phyloP scores from a whole-genome alignment of 176 grass and related monocot species.

The Otatea glauca region DNA sequence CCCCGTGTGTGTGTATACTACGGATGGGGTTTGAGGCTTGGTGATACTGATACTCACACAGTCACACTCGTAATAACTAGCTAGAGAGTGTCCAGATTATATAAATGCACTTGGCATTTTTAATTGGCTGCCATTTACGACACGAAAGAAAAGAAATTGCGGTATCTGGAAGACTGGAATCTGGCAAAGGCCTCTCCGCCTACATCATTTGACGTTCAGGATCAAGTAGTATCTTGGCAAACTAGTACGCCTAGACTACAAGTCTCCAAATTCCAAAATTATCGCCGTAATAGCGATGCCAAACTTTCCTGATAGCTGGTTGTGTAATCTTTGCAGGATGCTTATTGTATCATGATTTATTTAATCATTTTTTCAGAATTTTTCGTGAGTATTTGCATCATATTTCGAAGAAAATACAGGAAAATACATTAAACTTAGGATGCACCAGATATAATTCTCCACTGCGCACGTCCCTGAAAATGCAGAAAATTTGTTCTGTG shows the following conservation, averaged over 20 bases:
- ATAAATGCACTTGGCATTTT: not conserved
- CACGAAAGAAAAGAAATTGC: not conserved
- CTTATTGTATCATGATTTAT: no score
- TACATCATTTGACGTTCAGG: not conserved
- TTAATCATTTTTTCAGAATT: no score
- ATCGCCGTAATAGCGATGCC: not conserved
- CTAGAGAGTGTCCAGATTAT: not conserved
- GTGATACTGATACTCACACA: not conserved
- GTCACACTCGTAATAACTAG: not conserved
- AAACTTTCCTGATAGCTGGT: not conserved
- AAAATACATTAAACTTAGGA: no score
- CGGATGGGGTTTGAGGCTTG: not conserved
- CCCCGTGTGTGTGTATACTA: not conserved
- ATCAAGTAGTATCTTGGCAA: not conserved
- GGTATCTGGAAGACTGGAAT: not conserved
- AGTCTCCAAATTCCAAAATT: not conserved
- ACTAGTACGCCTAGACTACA: no score
- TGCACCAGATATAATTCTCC: no score
- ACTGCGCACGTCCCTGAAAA: no score
- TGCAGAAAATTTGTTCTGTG: no score
- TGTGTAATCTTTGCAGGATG: no score
- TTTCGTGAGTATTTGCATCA: no score
- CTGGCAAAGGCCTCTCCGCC: no score
- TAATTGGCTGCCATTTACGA: slow-evolving; percentile 5
- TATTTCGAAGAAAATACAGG: no score